Base-by-base conservation (phyloP, 163 green algal genomes). In the Volvox carteri region DNA sequence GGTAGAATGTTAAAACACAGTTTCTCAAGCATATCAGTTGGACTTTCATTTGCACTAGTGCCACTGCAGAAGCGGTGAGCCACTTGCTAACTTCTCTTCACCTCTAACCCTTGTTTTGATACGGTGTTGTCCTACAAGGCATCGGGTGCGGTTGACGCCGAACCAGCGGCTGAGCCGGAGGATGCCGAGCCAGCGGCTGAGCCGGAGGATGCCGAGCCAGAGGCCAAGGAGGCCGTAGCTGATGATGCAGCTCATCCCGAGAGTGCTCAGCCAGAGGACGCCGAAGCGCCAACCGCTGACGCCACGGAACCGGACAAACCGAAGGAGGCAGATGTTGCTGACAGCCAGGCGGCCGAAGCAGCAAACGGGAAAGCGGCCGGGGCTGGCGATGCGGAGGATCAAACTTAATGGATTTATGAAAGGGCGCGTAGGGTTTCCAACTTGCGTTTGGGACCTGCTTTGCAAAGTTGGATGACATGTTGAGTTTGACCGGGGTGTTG, bases 201-300 rank as follows among this genome's bases (percentile, higher is more conserved):
- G 18, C 14, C 30, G 39, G 46, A 1, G 37, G 56, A 77, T 1
- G 56, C 58, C 39, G 85, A 83, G 50, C 58, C 74, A 12, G 50
- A 78, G 30, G 78, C 6, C 14, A 88, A 84, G 65, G 78, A 52
- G 48, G 75, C 58, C 9, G 58, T n/a, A 46, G 44, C 46, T 35
- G 42, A 18, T 37, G 28, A 35, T 46, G 30, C 11, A n/a, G 78
- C 58, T 1, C 68, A 78, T 39, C 78, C 72, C 39, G 74, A 86
- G 41, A 54, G 62, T 54, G 85, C 60, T 56, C 72, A 86, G 41
- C 7, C n/a, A 11, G 42, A 90, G 35, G 52, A 60, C 14, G 42
- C n/a, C n/a, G n/a, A 90, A n/a, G 72, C 84, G 39, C 56, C 52
- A 35, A 76, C 39, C 46, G 78, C 65, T 16, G 28, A 88, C 1